Evolutionary conservation across 345 rosid genomes (phyloP).

Genomic region (Moringa oleifera): DNA sequence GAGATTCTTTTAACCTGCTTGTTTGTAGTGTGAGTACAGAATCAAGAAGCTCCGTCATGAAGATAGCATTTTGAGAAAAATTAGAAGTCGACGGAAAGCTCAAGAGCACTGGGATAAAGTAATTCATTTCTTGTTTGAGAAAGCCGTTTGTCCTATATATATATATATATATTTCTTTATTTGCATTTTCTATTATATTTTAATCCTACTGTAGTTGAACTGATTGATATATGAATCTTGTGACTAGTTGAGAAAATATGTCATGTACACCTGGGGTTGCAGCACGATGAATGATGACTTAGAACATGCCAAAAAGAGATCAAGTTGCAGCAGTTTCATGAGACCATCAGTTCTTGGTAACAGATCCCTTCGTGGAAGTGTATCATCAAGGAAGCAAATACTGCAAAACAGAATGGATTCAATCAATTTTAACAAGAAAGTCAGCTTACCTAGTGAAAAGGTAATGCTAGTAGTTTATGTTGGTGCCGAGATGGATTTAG

Average conservation of each 20-base stretch:
- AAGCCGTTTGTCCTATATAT: conserved; percentile 1
- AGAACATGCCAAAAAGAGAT: conserved; percentile 14
- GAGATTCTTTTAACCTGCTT: conserved; percentile 19
- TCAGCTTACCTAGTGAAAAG: conserved; percentile 42
- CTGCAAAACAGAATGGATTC: conserved; percentile 18
- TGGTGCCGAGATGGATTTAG: background rate
- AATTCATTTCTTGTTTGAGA: conserved; percentile 19
- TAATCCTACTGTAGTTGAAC: conserved; percentile 7
- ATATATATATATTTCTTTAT: background rate
- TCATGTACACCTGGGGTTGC: conserved; percentile 77
- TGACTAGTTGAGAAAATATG: conserved; percentile 84
- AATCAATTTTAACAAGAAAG: conserved; percentile 34
- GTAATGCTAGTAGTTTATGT: conserved; percentile 24
- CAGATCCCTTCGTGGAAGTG: conserved; percentile 28
- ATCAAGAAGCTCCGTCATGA: conserved; percentile 75
- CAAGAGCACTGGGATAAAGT: conserved; percentile 85
- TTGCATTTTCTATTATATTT: background rate
- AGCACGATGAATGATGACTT: conserved; percentile 38
- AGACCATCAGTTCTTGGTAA: conserved; percentile 31
- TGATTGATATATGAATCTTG: conserved; percentile 12
- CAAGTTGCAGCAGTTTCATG: conserved; percentile 31
- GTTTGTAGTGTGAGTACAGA: conserved; percentile 71
- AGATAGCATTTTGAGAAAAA: conserved; percentile 59
- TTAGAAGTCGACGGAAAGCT: conserved; percentile 75
- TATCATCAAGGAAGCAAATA: conserved; percentile 31